Evolutionary conservation across 345 rosid genomes (phyloP), one percentile per base, ranked within the genome.

Genomic region (Adansonia digitata): DNA sequence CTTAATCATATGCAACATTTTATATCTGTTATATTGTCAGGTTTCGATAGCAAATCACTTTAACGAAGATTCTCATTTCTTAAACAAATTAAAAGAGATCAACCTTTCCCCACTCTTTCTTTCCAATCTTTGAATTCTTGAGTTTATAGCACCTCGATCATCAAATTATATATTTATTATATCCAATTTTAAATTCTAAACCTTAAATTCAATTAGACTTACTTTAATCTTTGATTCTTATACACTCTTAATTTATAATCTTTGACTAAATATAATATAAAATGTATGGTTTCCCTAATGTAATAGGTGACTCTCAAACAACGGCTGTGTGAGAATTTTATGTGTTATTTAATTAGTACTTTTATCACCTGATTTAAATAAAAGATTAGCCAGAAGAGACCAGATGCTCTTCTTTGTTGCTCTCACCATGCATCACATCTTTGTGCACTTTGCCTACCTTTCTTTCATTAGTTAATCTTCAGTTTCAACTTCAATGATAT

Each of bases 21-120:
- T 70, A 75, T 60, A 75, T 77, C 73, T 62, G 78, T 75, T 80
- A 55, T 14, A 66, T 81, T 76, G 78, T 78, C 84, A 76, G 74
- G 59, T 78, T 68, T 48, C 26, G 43, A 34, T 46, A 51, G 45
- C 84, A 80, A 77, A 76, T 83, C 78, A 73, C 49, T 12, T 37
- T 2, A 7, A 18, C 13, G 61, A 46, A 73, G 78, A 78, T 81
- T 78, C 73, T 75, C 61, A 40, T 69, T 31, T 48, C 46, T 49
- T 60, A 29, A 31, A 29, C 40, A 60, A 34, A 37, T 29, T 71
- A 49, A 63, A 51, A 53, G 52, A 24, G 40, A 35, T 37, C 13
- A 34, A 5, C 22, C 13, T 10, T 17, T 0, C 20, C 24, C 14
- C 4, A n/a, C 8, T 35, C 2, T 61, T 4, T 17, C 15, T 39